A percentile compares a stretch with the other conserved stretches of the same genome.
These are phyloP conservation scores for Fusarium kyushuense DNA, from an alignment of 2,329 filamentous ascomycete genomes.

Conservation along the genomic window DNA sequence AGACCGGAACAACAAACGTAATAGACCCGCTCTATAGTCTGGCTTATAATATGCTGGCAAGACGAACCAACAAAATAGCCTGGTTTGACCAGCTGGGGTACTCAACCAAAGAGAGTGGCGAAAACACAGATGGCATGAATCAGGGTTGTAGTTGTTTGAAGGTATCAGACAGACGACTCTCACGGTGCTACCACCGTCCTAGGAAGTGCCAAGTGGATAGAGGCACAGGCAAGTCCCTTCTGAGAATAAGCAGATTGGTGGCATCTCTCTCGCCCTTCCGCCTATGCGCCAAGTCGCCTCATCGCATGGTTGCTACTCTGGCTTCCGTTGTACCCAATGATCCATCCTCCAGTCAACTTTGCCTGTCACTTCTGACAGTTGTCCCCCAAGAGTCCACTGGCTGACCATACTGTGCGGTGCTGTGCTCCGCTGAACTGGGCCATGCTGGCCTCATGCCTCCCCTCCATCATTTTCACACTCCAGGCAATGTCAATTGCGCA, in stretches of 20 bases:
- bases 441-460: conserved; percentile 1
- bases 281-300: conserved; percentile 42
- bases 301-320: conserved; percentile 20
- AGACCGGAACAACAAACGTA: not conserved
- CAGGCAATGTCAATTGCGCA: conserved; percentile 32
- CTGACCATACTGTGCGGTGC: not conserved
- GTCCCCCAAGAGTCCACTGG: not conserved
- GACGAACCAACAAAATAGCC: not conserved
- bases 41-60: not conserved
- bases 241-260: not conserved
- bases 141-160: conserved; percentile 4
- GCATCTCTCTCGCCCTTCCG: conserved; percentile 13
- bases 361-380: conserved; percentile 3
- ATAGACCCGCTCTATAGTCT: conserved; percentile 8
- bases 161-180: conserved; percentile 6
- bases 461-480: conserved; percentile 10
- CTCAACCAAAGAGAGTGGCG: not conserved
- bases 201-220: conserved; percentile 2
- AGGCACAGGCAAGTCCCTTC: conserved; percentile 21
- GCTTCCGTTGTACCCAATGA: conserved; percentile 15
- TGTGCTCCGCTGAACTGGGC: not conserved
- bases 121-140: conserved; percentile 6
- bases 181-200: conserved; percentile 3
- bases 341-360: conserved; percentile 15
- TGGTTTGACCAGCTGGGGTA: not conserved